Percentiles rank a stretch among this genome's conserved stretches.
phyloP scores from a whole-genome alignment of 2,329 filamentous ascomycete genomes.

The Delphinella strobiligena region DNA sequence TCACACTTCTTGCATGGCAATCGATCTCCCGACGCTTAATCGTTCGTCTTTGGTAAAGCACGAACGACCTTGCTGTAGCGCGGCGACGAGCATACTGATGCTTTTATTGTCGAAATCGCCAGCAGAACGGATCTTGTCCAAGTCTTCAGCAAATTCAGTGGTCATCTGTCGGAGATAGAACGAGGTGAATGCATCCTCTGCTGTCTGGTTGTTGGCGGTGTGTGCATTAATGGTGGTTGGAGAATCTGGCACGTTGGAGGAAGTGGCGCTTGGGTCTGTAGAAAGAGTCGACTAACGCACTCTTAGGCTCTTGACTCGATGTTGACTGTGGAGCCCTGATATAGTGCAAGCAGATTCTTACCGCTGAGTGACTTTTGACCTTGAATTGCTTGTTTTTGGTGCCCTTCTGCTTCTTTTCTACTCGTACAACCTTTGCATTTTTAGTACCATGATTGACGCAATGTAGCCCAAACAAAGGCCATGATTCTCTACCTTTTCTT shows the following conservation, averaged over 20 bases:
- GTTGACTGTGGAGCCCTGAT: no score
- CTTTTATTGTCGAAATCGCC: conserved; percentile 59
- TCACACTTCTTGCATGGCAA: neutral
- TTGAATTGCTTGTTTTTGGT: no score
- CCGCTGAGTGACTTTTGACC: neutral
- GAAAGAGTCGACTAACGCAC: neutral
- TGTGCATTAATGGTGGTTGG: neutral
- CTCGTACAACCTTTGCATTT: no score
- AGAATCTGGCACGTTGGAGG: conserved; percentile 2
- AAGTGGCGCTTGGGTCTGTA: conserved; percentile 1
- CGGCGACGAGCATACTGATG: conserved; percentile 52
- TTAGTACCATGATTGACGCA: no score
- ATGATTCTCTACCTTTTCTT: no score
- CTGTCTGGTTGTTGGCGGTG: conserved; percentile 7
- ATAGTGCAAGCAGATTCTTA: neutral
- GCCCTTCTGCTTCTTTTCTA: no score
- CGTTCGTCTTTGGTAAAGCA: conserved; percentile 48
- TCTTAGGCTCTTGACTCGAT: no score
- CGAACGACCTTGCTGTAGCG: conserved; percentile 54
- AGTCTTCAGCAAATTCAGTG: conserved; percentile 59
- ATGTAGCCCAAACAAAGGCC: no score
- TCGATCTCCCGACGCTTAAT: conserved; percentile 23
- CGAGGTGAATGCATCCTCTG: conserved; percentile 39
- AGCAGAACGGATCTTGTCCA: conserved; percentile 56
- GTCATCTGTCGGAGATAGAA: conserved; percentile 61